Percentiles rank a stretch among this genome's conserved stretches.
Conservation (phyloP, 1,284 basidiomycete genomes). For the Cerrena zonata region DNA sequence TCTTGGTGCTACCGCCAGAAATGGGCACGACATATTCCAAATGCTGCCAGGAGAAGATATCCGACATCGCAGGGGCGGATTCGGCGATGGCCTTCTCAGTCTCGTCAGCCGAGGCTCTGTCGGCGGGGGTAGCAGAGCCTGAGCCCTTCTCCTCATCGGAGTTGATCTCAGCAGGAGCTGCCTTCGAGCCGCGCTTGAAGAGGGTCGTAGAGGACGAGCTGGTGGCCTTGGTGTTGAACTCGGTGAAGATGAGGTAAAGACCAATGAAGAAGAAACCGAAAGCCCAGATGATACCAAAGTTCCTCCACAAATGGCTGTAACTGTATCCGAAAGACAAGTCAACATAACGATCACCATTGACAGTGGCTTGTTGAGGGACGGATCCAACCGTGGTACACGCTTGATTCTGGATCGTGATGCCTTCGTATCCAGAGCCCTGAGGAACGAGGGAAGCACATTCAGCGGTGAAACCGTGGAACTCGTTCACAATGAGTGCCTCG, state of each 20-base stretch:
- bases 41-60: constrained; percentile 62
- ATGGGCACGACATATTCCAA: constrained; percentile 60
- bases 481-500: constrained; percentile 50
- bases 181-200: constrained; percentile 39
- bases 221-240: constrained; percentile 35
- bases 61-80: constrained; percentile 23
- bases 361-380: constrained; percentile 38
- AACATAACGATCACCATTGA: constrained; percentile 52
- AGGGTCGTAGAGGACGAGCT: constrained; percentile 30
- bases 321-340: constrained; percentile 56
- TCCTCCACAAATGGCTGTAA: constrained; percentile 63
- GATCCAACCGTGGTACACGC: constrained; percentile 59
- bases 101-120: constrained; percentile 11
- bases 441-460: constrained; percentile 40
- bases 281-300: constrained; percentile 50
- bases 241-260: constrained; percentile 49
- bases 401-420: constrained; percentile 46
- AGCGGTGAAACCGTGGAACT: constrained; percentile 44
- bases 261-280: constrained; percentile 46
- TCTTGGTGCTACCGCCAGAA: constrained; percentile 46
- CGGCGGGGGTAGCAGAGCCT: neutral
- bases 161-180: constrained; percentile 9
- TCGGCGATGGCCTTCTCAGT: constrained; percentile 24
- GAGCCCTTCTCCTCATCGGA: constrained; percentile 18
- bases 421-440: constrained; percentile 48